Evolutionary conservation across 805 yeast genomes (phyloP).

Genomic region (Candida qinlingensis): DNA sequence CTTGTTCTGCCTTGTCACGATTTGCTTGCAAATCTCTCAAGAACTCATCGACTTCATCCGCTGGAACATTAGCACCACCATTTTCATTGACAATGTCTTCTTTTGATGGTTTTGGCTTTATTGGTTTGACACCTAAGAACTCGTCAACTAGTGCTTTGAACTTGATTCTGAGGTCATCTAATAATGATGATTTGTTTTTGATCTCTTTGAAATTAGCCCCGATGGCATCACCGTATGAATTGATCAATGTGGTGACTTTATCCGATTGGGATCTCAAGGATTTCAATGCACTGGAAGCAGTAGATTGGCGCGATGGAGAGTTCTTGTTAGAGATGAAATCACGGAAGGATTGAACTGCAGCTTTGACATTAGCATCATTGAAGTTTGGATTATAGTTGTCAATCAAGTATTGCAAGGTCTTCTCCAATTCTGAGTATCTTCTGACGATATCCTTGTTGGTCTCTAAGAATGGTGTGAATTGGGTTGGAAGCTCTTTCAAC

Average conservation of each 20-base stretch:
- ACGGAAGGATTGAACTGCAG: constrained; percentile 47
- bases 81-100: constrained; percentile 4
- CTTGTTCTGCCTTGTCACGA: constrained; percentile 15
- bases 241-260: not conserved
- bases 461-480: constrained; percentile 7
- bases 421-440: constrained; percentile 34
- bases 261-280: not conserved
- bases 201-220: not conserved
- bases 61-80: constrained; percentile 1
- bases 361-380: constrained; percentile 68
- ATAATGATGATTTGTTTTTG: not conserved
- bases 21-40: constrained; percentile 13
- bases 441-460: constrained; percentile 13
- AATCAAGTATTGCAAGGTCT: constrained; percentile 38
- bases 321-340: constrained; percentile 31
- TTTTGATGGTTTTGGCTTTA: constrained; percentile 6
- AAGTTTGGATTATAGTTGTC: constrained; percentile 67
- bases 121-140: constrained; percentile 17
- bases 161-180: constrained; percentile 9
- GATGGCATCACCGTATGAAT: not conserved
- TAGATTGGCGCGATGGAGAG: not conserved
- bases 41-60: constrained; percentile 1
- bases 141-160: constrained; percentile 13
- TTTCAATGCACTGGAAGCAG: not conserved
- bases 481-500: constrained; percentile 1